Conservation (phyloP, 2,329 filamentous ascomycete species). For the Incumbomyces delicatus region DNA sequence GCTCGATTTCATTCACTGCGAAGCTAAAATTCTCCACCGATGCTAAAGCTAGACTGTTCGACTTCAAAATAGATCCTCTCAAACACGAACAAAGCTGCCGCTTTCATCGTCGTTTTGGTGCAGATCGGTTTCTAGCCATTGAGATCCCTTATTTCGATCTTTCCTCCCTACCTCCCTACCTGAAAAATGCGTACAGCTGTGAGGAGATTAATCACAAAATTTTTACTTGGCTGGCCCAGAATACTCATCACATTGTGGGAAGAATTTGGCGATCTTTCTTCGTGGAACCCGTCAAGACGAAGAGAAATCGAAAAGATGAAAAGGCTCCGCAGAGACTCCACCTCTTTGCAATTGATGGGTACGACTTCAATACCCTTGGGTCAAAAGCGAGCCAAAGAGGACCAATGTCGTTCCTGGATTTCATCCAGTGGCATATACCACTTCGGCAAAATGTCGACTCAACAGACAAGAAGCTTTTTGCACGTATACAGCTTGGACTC, state of each 20-base stretch:
- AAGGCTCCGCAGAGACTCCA: constrained; percentile 23
- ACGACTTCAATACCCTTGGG: constrained; percentile 20
- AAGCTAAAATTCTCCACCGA: constrained; percentile 30
- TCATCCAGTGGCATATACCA: constrained; percentile 40
- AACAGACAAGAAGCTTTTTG: constrained; percentile 36
- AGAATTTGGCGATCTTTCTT: constrained; percentile 37
- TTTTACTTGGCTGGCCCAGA: constrained; percentile 31
- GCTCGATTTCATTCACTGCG: constrained; percentile 32
- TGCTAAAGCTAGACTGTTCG: constrained; percentile 27
- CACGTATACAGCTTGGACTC: constrained; percentile 33
- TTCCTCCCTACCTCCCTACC: not conserved
- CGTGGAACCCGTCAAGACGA: constrained; percentile 32
- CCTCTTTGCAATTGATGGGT: constrained; percentile 37
- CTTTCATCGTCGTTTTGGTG: constrained; percentile 37
- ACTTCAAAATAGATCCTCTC: constrained; percentile 32
- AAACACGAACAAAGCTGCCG: constrained; percentile 35
- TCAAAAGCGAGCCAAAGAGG: constrained; percentile 15
- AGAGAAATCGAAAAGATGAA: constrained; percentile 15
- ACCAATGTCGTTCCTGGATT: constrained; percentile 27
- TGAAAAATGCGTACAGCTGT: constrained; percentile 7
- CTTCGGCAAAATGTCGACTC: constrained; percentile 27
- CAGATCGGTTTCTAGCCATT: constrained; percentile 36
- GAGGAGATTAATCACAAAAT: constrained; percentile 26
- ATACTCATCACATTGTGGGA: constrained; percentile 31
- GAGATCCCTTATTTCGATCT: constrained; percentile 23